Conservation (phyloP, 1,284 basidiomycete species). For the Volvariella volvacea region DNA sequence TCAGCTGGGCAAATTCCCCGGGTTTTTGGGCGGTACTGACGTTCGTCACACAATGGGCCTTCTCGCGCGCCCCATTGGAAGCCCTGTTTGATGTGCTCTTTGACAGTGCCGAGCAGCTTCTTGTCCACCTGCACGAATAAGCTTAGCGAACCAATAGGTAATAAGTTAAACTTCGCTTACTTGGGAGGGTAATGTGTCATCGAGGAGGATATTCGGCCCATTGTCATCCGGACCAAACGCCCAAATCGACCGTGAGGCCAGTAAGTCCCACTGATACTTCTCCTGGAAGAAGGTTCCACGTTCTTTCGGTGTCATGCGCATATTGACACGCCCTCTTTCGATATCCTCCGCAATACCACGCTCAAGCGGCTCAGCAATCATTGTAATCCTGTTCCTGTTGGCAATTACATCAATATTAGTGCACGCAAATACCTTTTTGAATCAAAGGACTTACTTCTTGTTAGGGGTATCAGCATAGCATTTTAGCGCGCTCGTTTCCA, state of each 20-base stretch:
- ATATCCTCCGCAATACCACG: conserved; percentile 92
- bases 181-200: conserved; percentile 95
- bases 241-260: conserved; percentile 98
- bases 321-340: conserved; percentile 84
- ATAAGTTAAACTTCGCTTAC: conserved; percentile 28
- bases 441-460: conserved; percentile 70
- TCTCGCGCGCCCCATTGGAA: conserved; percentile 99
- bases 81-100: conserved; percentile 95
- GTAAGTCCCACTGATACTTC: conserved; percentile 97
- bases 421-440: not conserved
- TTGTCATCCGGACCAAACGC: conserved; percentile 98
- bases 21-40: conserved; percentile 45
- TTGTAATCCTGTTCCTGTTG: conserved; percentile 89
- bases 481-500: conserved; percentile 96
- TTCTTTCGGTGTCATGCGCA: conserved; percentile 91
- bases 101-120: conserved; percentile 83
- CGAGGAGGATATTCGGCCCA: conserved; percentile 89
- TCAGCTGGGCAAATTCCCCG: conserved; percentile 1
- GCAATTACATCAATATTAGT: conserved; percentile 8
- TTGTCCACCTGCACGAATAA: conserved; percentile 70
- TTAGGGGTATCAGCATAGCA: conserved; percentile 99
- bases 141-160: conserved; percentile 4
- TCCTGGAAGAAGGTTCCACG: conserved; percentile 91
- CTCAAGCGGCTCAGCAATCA: conserved; percentile 96
- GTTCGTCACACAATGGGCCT: conserved; percentile 97